Evolutionary conservation across 2,329 filamentous ascomycete species (phyloP).

Genomic region (Nemania serpens): DNA sequence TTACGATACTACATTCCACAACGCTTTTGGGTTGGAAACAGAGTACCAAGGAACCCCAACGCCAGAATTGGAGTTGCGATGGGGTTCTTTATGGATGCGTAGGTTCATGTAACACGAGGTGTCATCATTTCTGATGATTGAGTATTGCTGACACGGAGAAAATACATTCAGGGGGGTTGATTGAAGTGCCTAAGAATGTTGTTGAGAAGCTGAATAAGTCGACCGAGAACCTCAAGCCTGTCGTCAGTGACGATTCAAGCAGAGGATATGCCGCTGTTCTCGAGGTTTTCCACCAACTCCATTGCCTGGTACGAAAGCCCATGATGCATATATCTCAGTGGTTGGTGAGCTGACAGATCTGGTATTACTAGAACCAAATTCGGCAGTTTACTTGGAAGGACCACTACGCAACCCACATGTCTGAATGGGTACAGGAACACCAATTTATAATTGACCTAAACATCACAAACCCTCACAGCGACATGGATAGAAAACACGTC

Average conservation of each 20-base stretch:
- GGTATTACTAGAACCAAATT: constrained; percentile 11
- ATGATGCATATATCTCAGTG: background rate
- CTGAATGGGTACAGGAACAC: background rate
- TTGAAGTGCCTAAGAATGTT: constrained; percentile 4
- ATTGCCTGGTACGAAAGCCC: constrained; percentile 13
- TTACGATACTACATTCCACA: constrained; percentile 13
- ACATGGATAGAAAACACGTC: constrained; percentile 16
- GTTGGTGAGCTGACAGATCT: too few species aligned
- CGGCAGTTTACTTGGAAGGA: constrained; percentile 20
- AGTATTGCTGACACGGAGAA: background rate
- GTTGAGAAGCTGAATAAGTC: constrained; percentile 13
- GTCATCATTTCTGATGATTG: background rate
- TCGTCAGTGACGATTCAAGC: background rate
- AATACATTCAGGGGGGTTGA: background rate
- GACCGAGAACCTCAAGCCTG: constrained; percentile 9
- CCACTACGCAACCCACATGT: constrained; percentile 14
- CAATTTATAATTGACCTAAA: constrained; percentile 8
- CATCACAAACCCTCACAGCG: background rate
- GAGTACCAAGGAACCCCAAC: constrained; percentile 5
- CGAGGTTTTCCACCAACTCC: constrained; percentile 20
- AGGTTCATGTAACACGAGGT: background rate
- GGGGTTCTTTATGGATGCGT: constrained; percentile 12
- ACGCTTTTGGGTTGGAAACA: constrained; percentile 10
- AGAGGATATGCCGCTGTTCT: constrained; percentile 14
- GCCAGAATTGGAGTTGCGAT: constrained; percentile 10